These are phyloP conservation scores for Cucurbita ficifolia DNA, from an alignment of 306 rosid genomes.

Conservation along the genomic window DNA sequence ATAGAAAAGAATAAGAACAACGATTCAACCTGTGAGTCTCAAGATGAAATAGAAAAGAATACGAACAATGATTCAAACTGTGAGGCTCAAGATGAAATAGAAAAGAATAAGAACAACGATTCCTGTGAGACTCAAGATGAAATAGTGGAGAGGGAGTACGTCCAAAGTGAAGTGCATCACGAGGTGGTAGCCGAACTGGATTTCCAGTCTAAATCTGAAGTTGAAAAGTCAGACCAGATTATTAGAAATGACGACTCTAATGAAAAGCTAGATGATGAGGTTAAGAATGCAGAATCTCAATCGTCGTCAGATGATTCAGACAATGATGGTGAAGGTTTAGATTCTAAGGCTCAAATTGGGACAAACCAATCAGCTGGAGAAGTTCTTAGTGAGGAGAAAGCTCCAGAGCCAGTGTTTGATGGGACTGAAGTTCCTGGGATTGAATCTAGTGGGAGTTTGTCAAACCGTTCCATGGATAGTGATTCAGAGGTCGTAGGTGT, in stretches of 20 bases:
- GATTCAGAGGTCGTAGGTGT: conserved; percentile 50
- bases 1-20: not conserved
- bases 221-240: conserved; percentile 3
- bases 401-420: conserved; percentile 66
- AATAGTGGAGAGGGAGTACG: conserved; percentile 2
- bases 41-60: conserved; percentile 10
- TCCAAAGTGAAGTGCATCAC: conserved; percentile 9
- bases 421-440: conserved; percentile 64
- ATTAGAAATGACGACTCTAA: conserved; percentile 8
- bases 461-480: conserved; percentile 26
- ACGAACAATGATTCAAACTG: conserved; percentile 3
- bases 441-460: conserved; percentile 39
- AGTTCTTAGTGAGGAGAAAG: conserved; percentile 35
- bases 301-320: not conserved
- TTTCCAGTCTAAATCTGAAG: conserved; percentile 13
- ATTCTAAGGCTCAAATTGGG: conserved; percentile 10
- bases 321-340: not conserved
- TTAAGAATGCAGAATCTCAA: conserved; percentile 11
- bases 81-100: conserved; percentile 13
- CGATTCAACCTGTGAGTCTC: conserved; percentile 8
- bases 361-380: conserved; percentile 22
- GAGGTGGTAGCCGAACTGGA: conserved; percentile 11
- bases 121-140: conserved; percentile 13
- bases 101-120: conserved; percentile 1
- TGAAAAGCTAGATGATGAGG: conserved; percentile 15